These are phyloP conservation scores for Kazachstania viticola DNA, from an alignment of 805 yeast genomes.

Conservation along the genomic window DNA sequence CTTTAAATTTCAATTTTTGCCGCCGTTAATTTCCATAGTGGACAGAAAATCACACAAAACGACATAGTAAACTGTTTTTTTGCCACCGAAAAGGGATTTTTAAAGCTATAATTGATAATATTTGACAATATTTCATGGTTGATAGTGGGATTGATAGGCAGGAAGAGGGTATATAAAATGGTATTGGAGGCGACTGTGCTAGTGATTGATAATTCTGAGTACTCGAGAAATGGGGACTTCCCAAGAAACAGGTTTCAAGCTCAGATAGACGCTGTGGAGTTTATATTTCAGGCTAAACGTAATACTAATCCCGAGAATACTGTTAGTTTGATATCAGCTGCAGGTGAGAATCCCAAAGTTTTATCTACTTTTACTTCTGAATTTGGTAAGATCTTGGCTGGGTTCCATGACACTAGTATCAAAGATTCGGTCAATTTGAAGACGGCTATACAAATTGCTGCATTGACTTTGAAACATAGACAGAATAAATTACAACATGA, in stretches of 20 bases:
- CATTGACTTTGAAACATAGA: slow-evolving; percentile 87
- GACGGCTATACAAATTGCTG: slow-evolving; percentile 87
- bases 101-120: too few species aligned
- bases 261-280: slow-evolving; percentile 79
- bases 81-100: too few species aligned
- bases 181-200: slow-evolving; percentile 94
- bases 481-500: slow-evolving; percentile 89
- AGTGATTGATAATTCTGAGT: slow-evolving; percentile 91
- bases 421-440: slow-evolving; percentile 57
- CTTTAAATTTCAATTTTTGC: too few species aligned
- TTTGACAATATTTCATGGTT: too few species aligned
- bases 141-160: too few species aligned
- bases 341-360: slow-evolving; percentile 75
- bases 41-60: too few species aligned
- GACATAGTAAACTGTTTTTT: too few species aligned
- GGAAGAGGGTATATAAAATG: slow-evolving; percentile 49
- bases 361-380: slow-evolving; percentile 79
- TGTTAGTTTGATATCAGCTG: slow-evolving; percentile 82
- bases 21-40: too few species aligned
- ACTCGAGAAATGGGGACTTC: slow-evolving; percentile 91
- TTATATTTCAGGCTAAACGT: slow-evolving; percentile 75
- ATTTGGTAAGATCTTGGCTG: slow-evolving; percentile 74
- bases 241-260: slow-evolving; percentile 83
- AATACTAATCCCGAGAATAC: slow-evolving; percentile 88
- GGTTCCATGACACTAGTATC: slow-evolving; percentile 69